Conservation (phyloP, 768 basidiomycete genomes). For the Myochromella boudieri region DNA sequence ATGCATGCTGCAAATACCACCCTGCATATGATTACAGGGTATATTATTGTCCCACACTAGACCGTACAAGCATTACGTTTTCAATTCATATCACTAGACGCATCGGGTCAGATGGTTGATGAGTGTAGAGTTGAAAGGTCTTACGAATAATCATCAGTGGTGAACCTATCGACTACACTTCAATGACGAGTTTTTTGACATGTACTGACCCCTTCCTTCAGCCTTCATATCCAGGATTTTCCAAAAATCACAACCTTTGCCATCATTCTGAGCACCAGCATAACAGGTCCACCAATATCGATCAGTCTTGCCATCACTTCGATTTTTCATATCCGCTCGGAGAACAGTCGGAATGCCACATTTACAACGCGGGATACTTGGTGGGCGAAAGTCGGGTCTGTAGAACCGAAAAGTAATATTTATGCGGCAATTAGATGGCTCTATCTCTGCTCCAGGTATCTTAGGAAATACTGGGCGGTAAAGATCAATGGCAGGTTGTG, state of each 20-base stretch:
- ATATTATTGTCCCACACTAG: too few relatives aligned
- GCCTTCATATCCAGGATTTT: constrained; percentile 65
- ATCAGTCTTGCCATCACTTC: constrained; percentile 50
- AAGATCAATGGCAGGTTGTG: constrained; percentile 69
- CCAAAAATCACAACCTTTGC: constrained; percentile 79
- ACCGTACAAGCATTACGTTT: too few relatives aligned
- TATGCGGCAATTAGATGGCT: constrained; percentile 68
- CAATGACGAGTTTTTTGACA: constrained; percentile 19
- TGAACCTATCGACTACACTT: too few relatives aligned
- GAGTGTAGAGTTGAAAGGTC: too few relatives aligned
- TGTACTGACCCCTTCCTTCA: constrained; percentile 61
- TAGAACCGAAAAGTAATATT: constrained; percentile 89
- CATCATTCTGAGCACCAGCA: constrained; percentile 80
- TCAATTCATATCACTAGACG: too few relatives aligned
- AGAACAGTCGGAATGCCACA: constrained; percentile 72
- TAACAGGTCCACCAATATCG: constrained; percentile 84
- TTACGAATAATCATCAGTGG: too few relatives aligned
- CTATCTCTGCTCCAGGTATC: constrained; percentile 26
- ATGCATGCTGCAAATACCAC: background rate
- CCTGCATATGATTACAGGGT: too few relatives aligned
- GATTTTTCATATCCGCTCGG: constrained; percentile 78
- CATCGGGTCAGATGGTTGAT: too few relatives aligned
- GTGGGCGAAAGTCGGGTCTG: constrained; percentile 74
- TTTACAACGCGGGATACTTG: constrained; percentile 67
- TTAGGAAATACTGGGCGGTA: constrained; percentile 59